phyloP scores from a whole-genome alignment of 345 rosid genomes.

The Populus tremula region DNA sequence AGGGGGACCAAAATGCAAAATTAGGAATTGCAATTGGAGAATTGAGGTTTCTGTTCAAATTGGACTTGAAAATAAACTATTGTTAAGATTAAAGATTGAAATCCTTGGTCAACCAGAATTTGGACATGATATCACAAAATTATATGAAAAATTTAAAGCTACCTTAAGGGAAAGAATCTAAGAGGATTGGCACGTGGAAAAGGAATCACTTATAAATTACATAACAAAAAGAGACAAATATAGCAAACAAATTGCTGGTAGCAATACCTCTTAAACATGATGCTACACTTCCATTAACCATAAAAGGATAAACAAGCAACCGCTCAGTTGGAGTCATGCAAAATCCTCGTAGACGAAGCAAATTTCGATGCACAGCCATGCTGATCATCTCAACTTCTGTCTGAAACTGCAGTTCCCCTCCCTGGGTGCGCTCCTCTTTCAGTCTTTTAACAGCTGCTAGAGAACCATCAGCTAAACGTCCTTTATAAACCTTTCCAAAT shows the following conservation, averaged over 20 bases:
- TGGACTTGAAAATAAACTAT: not conserved
- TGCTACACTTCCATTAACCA: slow-evolving; percentile 93
- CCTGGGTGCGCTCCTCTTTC: slow-evolving; percentile 81
- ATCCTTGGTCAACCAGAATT: not conserved
- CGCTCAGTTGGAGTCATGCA: slow-evolving; percentile 97
- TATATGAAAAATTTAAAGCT: not conserved
- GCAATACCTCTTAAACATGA: slow-evolving; percentile 83
- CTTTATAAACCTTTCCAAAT: slow-evolving; percentile 89
- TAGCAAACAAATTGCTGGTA: not conserved
- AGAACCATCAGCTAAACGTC: slow-evolving; percentile 71
- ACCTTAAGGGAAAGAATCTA: not conserved
- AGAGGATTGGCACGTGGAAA: not conserved
- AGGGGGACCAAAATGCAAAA: not conserved
- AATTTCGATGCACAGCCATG: slow-evolving; percentile 89
- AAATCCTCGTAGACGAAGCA: slow-evolving; percentile 83
- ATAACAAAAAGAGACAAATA: not conserved
- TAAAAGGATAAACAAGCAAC: slow-evolving; percentile 80
- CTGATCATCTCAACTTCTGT: slow-evolving; percentile 94
- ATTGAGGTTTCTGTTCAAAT: not conserved
- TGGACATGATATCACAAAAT: not conserved
- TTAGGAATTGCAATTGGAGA: not conserved
- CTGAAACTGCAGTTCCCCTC: slow-evolving; percentile 88
- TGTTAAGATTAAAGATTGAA: not conserved
- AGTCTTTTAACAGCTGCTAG: slow-evolving; percentile 85
- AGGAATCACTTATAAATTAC: not conserved